phyloP scores from a whole-genome alignment of 2,329 filamentous ascomycete genomes.

The Aspergillus glaucus region DNA sequence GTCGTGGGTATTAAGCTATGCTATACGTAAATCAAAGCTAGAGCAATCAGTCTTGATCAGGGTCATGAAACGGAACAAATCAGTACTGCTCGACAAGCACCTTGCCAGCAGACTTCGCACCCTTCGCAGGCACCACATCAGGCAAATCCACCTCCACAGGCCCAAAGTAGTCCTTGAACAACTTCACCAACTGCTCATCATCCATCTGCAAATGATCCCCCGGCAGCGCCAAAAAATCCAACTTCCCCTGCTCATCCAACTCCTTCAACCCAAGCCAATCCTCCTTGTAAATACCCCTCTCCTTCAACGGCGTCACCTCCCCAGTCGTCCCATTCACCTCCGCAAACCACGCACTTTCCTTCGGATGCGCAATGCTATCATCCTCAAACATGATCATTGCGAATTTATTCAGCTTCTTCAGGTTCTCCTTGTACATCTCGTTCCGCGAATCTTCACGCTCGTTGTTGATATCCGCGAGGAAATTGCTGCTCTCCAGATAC shows the following conservation, averaged over 20 bases:
- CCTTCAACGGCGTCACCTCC: conserved; percentile 59
- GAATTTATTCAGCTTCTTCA: conserved; percentile 66
- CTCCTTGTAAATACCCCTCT: conserved; percentile 70
- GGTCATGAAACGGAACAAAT: no score
- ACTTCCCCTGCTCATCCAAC: conserved; percentile 70
- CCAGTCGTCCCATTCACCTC: conserved; percentile 67
- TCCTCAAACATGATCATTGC: conserved; percentile 87
- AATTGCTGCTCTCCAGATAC: conserved; percentile 78
- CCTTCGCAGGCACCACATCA: not conserved
- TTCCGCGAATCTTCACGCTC: conserved; percentile 69
- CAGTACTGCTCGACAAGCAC: conserved; percentile 6
- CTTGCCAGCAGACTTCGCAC: not conserved
- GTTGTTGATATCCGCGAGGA: conserved; percentile 94
- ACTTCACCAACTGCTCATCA: conserved; percentile 58
- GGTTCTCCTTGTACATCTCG: conserved; percentile 61
- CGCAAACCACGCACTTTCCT: conserved; percentile 84
- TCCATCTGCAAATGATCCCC: conserved; percentile 80
- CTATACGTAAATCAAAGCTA: no score
- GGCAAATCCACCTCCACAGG: conserved; percentile 15
- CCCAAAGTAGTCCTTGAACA: conserved; percentile 52
- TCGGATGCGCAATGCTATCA: conserved; percentile 79
- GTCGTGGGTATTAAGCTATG: no score
- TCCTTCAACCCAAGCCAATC: conserved; percentile 85
- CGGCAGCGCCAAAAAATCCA: conserved; percentile 66
- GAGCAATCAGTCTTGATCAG: no score